These are phyloP conservation scores for Ceratocystis eucalypticola DNA, from an alignment of 2,329 filamentous ascomycete genomes.

Conservation along the genomic window DNA sequence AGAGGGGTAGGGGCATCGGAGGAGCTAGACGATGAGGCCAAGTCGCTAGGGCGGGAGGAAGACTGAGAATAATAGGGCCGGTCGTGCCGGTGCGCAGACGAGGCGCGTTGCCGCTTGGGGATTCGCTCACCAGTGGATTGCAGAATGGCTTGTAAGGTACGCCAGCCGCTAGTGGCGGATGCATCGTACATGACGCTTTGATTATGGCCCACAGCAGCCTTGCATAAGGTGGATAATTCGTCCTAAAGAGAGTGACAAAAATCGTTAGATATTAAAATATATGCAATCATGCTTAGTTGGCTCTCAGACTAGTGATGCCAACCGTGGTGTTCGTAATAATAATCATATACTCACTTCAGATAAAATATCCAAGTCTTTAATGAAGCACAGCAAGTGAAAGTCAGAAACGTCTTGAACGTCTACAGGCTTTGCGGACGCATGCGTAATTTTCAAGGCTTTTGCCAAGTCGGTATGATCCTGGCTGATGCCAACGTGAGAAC, in stretches of 20 bases:
- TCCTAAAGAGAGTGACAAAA: constrained; percentile 43
- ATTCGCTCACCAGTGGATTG: constrained; percentile 94
- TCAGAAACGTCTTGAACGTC: constrained; percentile 63
- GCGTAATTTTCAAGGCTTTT: constrained; percentile 47
- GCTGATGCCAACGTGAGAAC: constrained; percentile 69
- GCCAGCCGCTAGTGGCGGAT: constrained; percentile 80
- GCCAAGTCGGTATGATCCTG: constrained; percentile 62
- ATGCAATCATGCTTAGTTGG: not conserved
- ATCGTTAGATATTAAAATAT: constrained; percentile 16
- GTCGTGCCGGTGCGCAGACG: constrained; percentile 15
- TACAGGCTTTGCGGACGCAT: constrained; percentile 29
- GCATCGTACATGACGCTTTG: constrained; percentile 69
- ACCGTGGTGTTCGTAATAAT: not conserved
- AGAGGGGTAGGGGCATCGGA: constrained; percentile 22
- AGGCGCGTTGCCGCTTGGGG: constrained; percentile 51
- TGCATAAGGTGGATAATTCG: constrained; percentile 74
- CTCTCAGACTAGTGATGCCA: not conserved
- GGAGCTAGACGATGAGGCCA: constrained; percentile 23
- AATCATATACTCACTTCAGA: constrained; percentile 51
- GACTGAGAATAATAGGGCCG: constrained; percentile 10
- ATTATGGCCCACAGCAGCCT: constrained; percentile 69
- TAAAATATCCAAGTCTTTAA: constrained; percentile 67
- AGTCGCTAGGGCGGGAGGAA: constrained; percentile 22
- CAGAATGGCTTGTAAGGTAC: constrained; percentile 82
- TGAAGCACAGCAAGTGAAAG: constrained; percentile 85